Conservation (phyloP, 257 asterid genomes). For the Solanum chmielewskii region DNA sequence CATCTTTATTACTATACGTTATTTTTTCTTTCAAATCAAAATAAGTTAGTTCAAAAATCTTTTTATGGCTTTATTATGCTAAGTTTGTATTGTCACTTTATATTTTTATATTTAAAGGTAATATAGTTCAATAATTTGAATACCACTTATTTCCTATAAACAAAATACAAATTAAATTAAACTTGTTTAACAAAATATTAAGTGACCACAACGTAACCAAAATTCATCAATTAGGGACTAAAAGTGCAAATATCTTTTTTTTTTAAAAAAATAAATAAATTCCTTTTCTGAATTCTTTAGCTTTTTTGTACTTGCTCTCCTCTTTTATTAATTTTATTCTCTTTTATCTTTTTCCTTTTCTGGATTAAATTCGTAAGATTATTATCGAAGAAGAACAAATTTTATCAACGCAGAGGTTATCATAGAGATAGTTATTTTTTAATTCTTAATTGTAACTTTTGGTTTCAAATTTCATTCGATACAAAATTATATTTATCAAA, state of each 20-base stretch:
- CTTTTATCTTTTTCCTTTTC: not conserved
- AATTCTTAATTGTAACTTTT: not conserved
- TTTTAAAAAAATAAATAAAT: fast-evolving
- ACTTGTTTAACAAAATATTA: not conserved
- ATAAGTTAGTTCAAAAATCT: not conserved
- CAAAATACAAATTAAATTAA: not conserved
- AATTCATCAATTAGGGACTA: not conserved
- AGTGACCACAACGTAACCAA: not conserved
- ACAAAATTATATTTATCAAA: not conserved
- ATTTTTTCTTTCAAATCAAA: not conserved
- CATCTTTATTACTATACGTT: not conserved
- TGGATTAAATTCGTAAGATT: not conserved
- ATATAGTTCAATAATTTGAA: not conserved
- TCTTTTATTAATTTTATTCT: not conserved
- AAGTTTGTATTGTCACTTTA: not conserved
- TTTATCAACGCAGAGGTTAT: not conserved
- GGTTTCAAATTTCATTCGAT: fast-evolving
- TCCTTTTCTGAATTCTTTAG: not conserved
- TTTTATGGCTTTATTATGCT: not conserved
- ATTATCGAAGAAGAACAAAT: not conserved
- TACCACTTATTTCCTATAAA: not conserved
- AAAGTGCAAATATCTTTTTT: not conserved
- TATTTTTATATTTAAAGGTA: not conserved
- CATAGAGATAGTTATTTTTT: not conserved
- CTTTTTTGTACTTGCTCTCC: not conserved